Conservation (phyloP, 2,329 filamentous ascomycete species). For the Pseudocercospora eumusae region DNA sequence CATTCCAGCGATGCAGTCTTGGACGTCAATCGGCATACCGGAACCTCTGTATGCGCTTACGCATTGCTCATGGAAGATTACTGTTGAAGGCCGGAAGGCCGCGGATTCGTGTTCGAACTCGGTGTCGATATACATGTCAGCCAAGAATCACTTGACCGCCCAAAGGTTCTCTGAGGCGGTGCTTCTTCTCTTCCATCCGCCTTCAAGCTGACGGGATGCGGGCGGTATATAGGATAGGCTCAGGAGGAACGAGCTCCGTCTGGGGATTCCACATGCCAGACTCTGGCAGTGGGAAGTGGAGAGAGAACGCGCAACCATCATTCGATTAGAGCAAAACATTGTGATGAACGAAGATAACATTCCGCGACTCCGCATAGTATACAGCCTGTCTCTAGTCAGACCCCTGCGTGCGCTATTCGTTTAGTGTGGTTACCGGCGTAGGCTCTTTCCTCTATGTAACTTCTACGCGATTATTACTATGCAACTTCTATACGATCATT, state of each 20-base stretch:
- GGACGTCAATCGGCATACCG: neutral
- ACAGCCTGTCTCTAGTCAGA: no score
- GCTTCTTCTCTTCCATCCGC: neutral
- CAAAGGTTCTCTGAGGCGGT: neutral
- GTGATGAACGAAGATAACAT: neutral
- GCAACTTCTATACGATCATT: no score
- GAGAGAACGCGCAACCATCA: neutral
- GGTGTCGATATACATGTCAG: neutral
- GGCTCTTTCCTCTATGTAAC: no score
- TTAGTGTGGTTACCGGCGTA: no score
- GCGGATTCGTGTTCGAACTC: neutral
- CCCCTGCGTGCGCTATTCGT: no score
- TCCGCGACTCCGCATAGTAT: no score
- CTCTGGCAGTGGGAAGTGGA: neutral
- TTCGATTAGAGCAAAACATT: neutral
- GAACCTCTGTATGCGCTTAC: neutral
- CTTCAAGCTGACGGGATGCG: neutral
- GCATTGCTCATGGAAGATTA: neutral
- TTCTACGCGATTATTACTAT: no score
- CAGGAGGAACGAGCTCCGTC: neutral
- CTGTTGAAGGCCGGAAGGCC: neutral
- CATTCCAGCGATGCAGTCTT: neutral
- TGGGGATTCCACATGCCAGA: neutral
- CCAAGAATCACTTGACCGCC: neutral
- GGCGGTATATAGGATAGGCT: no score